These are phyloP conservation scores for Benincasa hispida DNA, from an alignment of 306 rosid species.

Conservation along the genomic window DNA sequence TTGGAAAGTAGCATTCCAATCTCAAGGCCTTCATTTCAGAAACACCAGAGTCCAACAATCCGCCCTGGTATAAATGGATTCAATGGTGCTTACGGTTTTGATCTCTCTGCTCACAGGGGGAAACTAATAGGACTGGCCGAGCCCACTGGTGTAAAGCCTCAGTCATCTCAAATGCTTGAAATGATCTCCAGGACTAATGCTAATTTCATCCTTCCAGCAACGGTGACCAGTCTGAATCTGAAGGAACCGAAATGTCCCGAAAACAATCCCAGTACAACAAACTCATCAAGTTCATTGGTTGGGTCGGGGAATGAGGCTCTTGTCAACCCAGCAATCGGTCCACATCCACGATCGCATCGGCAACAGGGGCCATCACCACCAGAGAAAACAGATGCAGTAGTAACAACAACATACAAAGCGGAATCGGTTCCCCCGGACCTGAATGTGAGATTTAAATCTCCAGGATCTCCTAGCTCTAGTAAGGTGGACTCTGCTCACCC, in stretches of 20 bases:
- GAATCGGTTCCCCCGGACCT: conserved; percentile 49
- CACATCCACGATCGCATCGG: conserved; percentile 19
- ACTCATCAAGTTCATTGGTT: conserved; percentile 13
- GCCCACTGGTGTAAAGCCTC: conserved; percentile 24
- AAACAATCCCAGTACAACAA: conserved; percentile 13
- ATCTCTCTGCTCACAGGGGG: conserved; percentile 28
- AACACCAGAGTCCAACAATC: conserved; percentile 9
- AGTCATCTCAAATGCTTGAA: conserved; percentile 22
- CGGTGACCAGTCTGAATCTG: conserved; percentile 13
- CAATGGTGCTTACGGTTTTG: conserved; percentile 23
- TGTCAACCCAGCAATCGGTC: background rate
- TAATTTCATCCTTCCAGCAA: conserved; percentile 16
- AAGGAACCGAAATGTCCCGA: conserved; percentile 20
- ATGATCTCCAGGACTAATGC: conserved; percentile 21
- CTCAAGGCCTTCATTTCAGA: conserved; percentile 25
- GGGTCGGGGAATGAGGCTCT: conserved; percentile 11
- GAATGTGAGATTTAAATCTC: conserved; percentile 45
- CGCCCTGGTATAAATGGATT: conserved; percentile 35
- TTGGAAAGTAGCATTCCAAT: conserved; percentile 22
- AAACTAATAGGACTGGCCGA: conserved; percentile 20
- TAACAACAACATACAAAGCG: conserved; percentile 21
- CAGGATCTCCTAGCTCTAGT: conserved; percentile 53
- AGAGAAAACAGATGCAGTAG: conserved; percentile 7
- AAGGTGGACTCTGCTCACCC: conserved; percentile 46
- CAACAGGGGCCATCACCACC: conserved; percentile 22